A percentile compares a stretch with the other conserved stretches of the same genome.
These are phyloP conservation scores for Jimgerdemannia flammicorona DNA, from an alignment of 192 early-diverging fungal genomes.

Conservation along the genomic window DNA sequence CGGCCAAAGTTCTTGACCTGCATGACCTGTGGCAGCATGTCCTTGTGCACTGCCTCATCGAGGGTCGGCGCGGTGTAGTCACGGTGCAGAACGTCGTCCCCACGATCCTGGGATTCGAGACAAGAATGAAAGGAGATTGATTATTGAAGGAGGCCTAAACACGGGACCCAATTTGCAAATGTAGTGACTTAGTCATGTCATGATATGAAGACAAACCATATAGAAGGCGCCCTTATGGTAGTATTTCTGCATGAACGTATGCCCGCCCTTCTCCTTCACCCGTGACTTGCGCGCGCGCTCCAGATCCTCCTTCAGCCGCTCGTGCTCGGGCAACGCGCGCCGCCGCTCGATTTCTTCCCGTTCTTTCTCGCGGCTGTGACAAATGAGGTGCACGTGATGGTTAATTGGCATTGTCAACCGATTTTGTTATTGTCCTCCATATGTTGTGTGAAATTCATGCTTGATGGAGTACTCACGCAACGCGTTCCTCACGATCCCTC, in stretches of 20 bases:
- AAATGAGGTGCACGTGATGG: background rate
- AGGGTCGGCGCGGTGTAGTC: conserved; percentile 72
- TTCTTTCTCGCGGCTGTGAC: conserved; percentile 59
- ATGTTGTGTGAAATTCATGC: too few species aligned
- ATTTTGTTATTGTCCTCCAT: background rate
- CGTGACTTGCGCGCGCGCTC: conserved; percentile 53
- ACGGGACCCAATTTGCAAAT: too few species aligned
- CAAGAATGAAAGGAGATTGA: background rate
- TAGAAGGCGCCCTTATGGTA: conserved; percentile 91
- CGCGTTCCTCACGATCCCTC: conserved; percentile 75
- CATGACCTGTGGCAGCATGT: conserved; percentile 80
- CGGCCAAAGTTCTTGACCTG: conserved; percentile 90
- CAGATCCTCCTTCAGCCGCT: conserved; percentile 69
- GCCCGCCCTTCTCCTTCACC: conserved; percentile 55
- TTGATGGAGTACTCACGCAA: conserved; percentile 39
- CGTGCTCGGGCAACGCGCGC: conserved; percentile 81
- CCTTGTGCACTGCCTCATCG: conserved; percentile 57
- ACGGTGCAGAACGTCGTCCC: conserved; percentile 54
- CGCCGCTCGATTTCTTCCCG: conserved; percentile 76
- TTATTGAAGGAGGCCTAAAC: background rate
- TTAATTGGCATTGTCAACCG: background rate
- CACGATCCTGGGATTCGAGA: conserved; percentile 31
- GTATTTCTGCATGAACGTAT: conserved; percentile 73
- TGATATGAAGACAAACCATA: conserved; percentile 30
- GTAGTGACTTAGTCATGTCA: background rate